Conservation (phyloP, 495 filamentous ascomycete species). For the Penicillium desertorum region DNA sequence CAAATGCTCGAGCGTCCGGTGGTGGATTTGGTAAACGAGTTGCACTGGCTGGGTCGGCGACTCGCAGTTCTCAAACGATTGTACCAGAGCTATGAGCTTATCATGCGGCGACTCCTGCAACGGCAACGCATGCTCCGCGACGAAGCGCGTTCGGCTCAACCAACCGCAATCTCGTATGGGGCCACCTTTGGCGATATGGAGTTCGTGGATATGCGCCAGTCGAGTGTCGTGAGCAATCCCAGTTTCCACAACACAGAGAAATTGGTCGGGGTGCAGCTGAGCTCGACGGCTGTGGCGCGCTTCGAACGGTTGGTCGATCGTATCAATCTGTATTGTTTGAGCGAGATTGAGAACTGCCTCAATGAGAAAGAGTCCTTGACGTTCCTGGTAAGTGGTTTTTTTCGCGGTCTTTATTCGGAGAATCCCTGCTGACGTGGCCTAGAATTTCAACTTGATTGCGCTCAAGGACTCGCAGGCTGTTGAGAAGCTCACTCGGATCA, state of each 20-base stretch:
- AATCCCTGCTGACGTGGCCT: slow-evolving; percentile 19
- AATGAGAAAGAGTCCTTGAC: slow-evolving; percentile 77
- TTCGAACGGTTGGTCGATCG: slow-evolving; percentile 77
- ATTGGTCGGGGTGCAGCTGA: slow-evolving; percentile 58
- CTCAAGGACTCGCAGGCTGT: slow-evolving; percentile 79
- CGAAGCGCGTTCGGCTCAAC: slow-evolving; percentile 27
- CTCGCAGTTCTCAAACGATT: slow-evolving; percentile 69
- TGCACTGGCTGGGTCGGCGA: slow-evolving; percentile 70
- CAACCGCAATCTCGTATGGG: slow-evolving; percentile 24
- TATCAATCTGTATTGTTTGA: slow-evolving; percentile 75
- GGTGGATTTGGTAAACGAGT: slow-evolving; percentile 63
- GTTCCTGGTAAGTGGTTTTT: slow-evolving; percentile 53
- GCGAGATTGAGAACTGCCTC: slow-evolving; percentile 75
- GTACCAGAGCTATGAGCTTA: slow-evolving; percentile 75
- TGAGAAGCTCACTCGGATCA: slow-evolving; percentile 74
- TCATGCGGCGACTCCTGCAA: slow-evolving; percentile 71
- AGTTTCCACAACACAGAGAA: slow-evolving; percentile 27
- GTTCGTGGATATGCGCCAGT: slow-evolving; percentile 29
- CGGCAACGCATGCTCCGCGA: slow-evolving; percentile 46
- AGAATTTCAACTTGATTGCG: slow-evolving; percentile 88
- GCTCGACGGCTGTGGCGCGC: slow-evolving; percentile 63
- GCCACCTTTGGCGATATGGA: slow-evolving; percentile 34
- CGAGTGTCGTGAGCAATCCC: slow-evolving; percentile 27
- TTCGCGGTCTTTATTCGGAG: background rate
- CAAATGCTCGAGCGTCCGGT: slow-evolving; percentile 60